Base-by-base conservation (phyloP, 1,284 basidiomycete species). In the Schizophyllum amplum region DNA sequence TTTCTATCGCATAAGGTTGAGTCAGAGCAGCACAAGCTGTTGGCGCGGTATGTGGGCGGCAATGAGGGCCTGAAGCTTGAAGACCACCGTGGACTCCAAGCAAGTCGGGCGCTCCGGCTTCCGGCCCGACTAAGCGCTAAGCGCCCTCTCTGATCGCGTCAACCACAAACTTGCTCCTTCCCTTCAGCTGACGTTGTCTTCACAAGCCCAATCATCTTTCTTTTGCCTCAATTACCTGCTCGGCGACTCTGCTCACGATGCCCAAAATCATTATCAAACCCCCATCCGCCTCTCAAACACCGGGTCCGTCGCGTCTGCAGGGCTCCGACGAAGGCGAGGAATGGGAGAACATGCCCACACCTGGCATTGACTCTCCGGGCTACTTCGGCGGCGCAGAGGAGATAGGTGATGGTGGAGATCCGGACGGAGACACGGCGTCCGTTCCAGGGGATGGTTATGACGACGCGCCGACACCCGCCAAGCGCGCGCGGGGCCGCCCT, bases 201-300 rank as follows among this genome's bases (percentile, higher is more conserved):
- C n/a, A n/a, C n/a, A n/a, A n/a, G n/a, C n/a, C n/a, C n/a, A n/a
- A n/a, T n/a, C n/a, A n/a, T 9, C 33, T 2, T 42, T 42, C 7
- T 9, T 42, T 33, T 33, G 3, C 33, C 33, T 42, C 33, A 17
- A 42, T 13, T 17, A 9, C 33, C 13, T 9, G 13, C n/a, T n/a
- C n/a, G n/a, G n/a, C n/a, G n/a, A n/a, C n/a, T n/a, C n/a, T n/a
- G n/a, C 33, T 42, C 33, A 42, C 11, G n/a, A 65, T 72, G 27
- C 72, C 72, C 33, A 82, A 79, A 72, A 82, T 82, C 57, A 75
- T 82, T 46, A 79, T 82, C 59, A 81, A 77, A 62, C 73, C 79
- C 2, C 74, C 78, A 53, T 59, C 68, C 20, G 4, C 2, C 4
- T 50, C 48, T 4, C 48, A 21, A 50, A 50, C 48, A 50, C 48